Evolutionary conservation across 257 asterid species (phyloP).

Genomic region (Solanum piurae): DNA sequence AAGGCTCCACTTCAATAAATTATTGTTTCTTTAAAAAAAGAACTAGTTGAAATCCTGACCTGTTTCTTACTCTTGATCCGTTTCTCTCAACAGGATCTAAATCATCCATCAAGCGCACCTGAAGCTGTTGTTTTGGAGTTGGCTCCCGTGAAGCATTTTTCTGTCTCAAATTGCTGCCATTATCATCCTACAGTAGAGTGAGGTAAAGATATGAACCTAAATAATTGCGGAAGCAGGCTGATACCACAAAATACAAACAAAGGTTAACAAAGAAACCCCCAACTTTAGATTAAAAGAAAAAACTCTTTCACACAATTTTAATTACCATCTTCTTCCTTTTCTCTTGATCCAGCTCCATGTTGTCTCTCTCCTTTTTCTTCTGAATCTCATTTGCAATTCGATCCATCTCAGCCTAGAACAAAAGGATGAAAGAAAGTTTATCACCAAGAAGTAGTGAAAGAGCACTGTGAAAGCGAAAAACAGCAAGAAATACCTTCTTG

Average conservation of each 20-base stretch:
- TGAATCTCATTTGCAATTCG: constrained; percentile 66
- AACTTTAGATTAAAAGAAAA: constrained; percentile 7
- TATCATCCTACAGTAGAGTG: constrained; percentile 95
- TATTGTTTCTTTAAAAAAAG: not conserved
- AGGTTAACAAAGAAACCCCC: constrained; percentile 37
- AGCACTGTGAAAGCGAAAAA: not conserved
- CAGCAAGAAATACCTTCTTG: constrained; percentile 48
- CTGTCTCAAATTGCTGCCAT: constrained; percentile 30
- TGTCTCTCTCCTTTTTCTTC: constrained; percentile 72
- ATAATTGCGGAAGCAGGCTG: constrained; percentile 97
- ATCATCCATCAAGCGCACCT: constrained; percentile 32
- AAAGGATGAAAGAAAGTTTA: not conserved
- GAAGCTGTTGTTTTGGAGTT: constrained; percentile 29
- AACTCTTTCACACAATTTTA: constrained; percentile 31
- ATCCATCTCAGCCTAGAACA: constrained; percentile 78
- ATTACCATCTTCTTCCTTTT: constrained; percentile 58
- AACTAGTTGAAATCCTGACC: constrained; percentile 25
- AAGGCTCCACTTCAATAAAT: not conserved
- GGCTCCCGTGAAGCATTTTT: constrained; percentile 28
- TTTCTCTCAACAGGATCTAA: constrained; percentile 43
- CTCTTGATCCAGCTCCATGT: constrained; percentile 54
- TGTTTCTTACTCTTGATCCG: constrained; percentile 41
- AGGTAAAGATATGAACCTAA: constrained; percentile 97
- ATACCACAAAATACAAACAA: constrained; percentile 47
- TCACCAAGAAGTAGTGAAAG: not conserved